phyloP scores from a whole-genome alignment of 805 yeast species.

The Clavispora vitiphila region DNA sequence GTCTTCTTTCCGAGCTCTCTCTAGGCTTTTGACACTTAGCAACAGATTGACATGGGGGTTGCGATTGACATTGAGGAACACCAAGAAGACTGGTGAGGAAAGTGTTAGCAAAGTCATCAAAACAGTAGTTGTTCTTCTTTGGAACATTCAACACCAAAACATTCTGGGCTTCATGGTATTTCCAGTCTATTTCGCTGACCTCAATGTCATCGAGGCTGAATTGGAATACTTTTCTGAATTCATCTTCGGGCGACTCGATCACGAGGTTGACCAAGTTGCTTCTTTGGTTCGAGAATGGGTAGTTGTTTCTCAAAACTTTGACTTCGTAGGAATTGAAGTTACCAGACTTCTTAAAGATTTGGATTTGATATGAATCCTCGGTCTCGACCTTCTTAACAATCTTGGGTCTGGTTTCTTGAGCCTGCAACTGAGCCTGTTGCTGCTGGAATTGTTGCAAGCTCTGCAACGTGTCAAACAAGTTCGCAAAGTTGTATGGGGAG shows the following conservation, averaged over 20 bases:
- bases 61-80: neutral
- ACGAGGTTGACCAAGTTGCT: conserved; percentile 12
- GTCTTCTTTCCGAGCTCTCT: neutral
- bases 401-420: conserved; percentile 15
- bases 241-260: conserved; percentile 20
- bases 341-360: conserved; percentile 31
- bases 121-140: conserved; percentile 18
- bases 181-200: conserved; percentile 30
- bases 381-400: conserved; percentile 33
- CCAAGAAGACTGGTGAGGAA: conserved; percentile 11
- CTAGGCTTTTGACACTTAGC: neutral
- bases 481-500: conserved; percentile 7
- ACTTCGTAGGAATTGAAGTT: conserved; percentile 32
- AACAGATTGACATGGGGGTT: neutral
- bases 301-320: conserved; percentile 11
- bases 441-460: conserved; percentile 13
- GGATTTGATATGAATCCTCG: conserved; percentile 31
- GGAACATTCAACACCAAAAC: conserved; percentile 34
- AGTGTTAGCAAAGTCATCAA: conserved; percentile 14
- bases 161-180: conserved; percentile 24
- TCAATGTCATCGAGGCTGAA: conserved; percentile 28
- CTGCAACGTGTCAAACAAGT: conserved; percentile 10
- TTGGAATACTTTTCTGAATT: conserved; percentile 28
- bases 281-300: conserved; percentile 1
- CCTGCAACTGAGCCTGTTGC: conserved; percentile 8